Percentiles rank a stretch among this genome's conserved stretches.
phyloP scores from a whole-genome alignment of 768 basidiomycete genomes.

The Collybiopsis confluens region DNA sequence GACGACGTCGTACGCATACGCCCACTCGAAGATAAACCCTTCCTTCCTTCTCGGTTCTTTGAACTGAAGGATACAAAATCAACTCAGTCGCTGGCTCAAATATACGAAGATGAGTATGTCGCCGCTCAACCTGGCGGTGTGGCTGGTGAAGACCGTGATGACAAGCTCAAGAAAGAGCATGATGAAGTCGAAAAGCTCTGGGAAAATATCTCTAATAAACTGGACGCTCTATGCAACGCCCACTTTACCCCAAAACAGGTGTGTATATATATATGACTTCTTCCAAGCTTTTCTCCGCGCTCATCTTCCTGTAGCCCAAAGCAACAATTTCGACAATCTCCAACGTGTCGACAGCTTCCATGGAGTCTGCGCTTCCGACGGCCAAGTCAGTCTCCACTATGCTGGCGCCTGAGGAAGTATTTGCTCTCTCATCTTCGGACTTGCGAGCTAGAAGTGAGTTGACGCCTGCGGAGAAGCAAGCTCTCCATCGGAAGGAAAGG shows the following conservation, averaged over 20 bases:
- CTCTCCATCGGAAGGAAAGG: slow-evolving; percentile 61
- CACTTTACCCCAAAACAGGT: slow-evolving; percentile 96
- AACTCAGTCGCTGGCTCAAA: slow-evolving; percentile 85
- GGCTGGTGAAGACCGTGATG: slow-evolving; percentile 74
- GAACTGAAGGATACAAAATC: slow-evolving; percentile 90
- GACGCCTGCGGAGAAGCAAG: slow-evolving; percentile 79
- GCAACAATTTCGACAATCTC: slow-evolving; percentile 79
- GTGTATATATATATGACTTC: slow-evolving; percentile 20
- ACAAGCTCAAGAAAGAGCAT: slow-evolving; percentile 84
- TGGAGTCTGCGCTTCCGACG: slow-evolving; percentile 91
- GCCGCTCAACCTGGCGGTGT: slow-evolving; percentile 56
- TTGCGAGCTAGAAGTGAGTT: slow-evolving; percentile 73
- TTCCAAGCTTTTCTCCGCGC: not conserved
- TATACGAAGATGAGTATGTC: slow-evolving; percentile 91
- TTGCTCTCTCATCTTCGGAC: slow-evolving; percentile 52
- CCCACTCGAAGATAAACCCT: slow-evolving; percentile 77
- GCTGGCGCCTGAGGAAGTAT: slow-evolving; percentile 93
- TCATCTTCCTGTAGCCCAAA: slow-evolving; percentile 60
- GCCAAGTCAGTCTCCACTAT: slow-evolving; percentile 69
- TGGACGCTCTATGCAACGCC: slow-evolving; percentile 92
- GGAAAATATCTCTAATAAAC: slow-evolving; percentile 80
- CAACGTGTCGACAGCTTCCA: slow-evolving; percentile 72
- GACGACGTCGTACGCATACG: slow-evolving; percentile 90
- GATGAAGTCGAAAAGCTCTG: slow-evolving; percentile 79
- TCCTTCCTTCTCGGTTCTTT: slow-evolving; percentile 84